Conservation (phyloP, 163 green algal species). For the Coccomyxa subellipsoidea region DNA sequence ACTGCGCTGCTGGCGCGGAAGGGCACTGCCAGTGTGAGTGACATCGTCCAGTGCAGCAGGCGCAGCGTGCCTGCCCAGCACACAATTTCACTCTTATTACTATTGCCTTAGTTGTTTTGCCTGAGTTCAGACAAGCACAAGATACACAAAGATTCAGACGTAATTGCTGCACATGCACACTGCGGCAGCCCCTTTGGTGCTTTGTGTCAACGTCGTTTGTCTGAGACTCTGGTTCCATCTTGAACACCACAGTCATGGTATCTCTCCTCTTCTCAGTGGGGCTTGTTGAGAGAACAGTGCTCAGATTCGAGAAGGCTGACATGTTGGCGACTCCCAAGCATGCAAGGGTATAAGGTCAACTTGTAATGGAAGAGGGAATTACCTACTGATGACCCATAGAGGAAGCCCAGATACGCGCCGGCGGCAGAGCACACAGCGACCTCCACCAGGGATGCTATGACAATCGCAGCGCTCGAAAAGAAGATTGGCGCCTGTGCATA, state of each 20-base stretch:
- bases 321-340: not conserved
- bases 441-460: not conserved
- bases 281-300: too few species aligned
- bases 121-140: too few species aligned
- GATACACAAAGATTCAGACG: too few species aligned
- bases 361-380: not conserved
- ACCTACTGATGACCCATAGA: not conserved
- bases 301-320: not conserved
- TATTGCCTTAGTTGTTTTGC: too few species aligned
- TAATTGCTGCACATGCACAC: too few species aligned
- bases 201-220: too few species aligned
- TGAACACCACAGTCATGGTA: too few species aligned
- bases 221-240: too few species aligned
- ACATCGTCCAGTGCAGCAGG: not conserved
- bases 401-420: not conserved
- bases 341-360: not conserved
- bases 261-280: too few species aligned
- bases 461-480: not conserved
- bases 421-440: not conserved
- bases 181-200: too few species aligned
- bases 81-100: too few species aligned
- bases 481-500: not conserved
- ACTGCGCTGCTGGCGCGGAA: not conserved
- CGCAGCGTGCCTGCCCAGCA: not conserved
- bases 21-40: not conserved